Conservation (phyloP, 331 rosid genomes). For the Arachis monticola region DNA sequence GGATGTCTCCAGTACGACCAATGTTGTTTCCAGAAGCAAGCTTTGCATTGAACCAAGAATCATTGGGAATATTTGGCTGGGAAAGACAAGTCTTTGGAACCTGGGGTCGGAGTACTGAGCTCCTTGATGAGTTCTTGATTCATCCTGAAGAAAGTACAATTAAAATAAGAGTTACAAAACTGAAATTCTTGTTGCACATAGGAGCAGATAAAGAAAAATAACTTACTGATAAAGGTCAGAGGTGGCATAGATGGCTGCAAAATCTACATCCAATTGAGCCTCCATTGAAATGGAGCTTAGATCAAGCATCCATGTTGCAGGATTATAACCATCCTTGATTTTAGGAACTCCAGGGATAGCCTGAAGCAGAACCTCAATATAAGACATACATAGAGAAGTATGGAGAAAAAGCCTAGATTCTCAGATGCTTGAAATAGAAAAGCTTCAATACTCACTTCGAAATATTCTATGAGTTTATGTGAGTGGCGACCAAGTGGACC, state of each 20-base stretch:
- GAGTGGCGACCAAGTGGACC: constrained; percentile 71
- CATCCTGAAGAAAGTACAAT: constrained; percentile 33
- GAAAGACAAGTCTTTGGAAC: constrained; percentile 51
- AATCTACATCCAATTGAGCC: constrained; percentile 53
- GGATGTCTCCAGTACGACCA: constrained; percentile 70
- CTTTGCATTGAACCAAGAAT: constrained; percentile 61
- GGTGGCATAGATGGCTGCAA: constrained; percentile 52
- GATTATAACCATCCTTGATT: constrained; percentile 64
- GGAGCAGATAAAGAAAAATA: neutral
- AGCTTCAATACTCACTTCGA: constrained; percentile 58
- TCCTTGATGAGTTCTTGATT: constrained; percentile 51
- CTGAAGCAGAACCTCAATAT: constrained; percentile 26
- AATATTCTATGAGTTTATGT: constrained; percentile 59
- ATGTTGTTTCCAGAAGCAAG: constrained; percentile 65
- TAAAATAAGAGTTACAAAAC: constrained; percentile 3
- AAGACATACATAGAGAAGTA: neutral
- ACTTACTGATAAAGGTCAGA: constrained; percentile 53
- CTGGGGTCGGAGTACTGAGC: constrained; percentile 49
- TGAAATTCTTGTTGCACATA: constrained; percentile 4
- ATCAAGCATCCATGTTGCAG: constrained; percentile 77
- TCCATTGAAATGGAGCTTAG: constrained; percentile 50
- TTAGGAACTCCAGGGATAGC: constrained; percentile 58
- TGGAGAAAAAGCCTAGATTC: neutral
- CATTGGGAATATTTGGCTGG: constrained; percentile 58
- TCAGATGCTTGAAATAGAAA: neutral